Evolutionary conservation across 2,329 filamentous ascomycete genomes (phyloP).

Genomic region (Scedosporium minutisporum): DNA sequence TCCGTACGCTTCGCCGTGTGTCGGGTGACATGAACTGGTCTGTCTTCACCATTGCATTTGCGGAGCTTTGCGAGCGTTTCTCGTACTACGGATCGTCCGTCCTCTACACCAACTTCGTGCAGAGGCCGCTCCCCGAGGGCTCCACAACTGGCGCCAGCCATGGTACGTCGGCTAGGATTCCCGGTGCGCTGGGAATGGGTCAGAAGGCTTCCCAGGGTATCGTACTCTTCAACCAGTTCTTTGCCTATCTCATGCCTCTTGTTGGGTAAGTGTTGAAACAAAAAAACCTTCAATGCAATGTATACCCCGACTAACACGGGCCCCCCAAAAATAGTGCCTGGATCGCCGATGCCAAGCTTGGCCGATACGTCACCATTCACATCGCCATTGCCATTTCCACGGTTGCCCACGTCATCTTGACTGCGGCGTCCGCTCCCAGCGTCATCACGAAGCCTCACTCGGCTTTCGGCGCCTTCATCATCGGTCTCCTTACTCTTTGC

Average conservation of each 20-base stretch:
- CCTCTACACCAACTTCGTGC: slow-evolving; percentile 59
- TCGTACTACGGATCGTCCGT: slow-evolving; percentile 66
- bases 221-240: slow-evolving; percentile 49
- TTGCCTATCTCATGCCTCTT: slow-evolving; percentile 51
- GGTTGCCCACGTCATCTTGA: slow-evolving; percentile 56
- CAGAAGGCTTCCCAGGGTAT: slow-evolving; percentile 42
- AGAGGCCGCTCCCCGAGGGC: slow-evolving; percentile 40
- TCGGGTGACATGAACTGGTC: slow-evolving; percentile 55
- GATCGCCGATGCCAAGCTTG: slow-evolving; percentile 60
- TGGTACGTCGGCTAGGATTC: slow-evolving; percentile 20
- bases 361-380: slow-evolving; percentile 65
- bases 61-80: slow-evolving; percentile 68
- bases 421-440: slow-evolving; percentile 52
- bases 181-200: slow-evolving; percentile 49
- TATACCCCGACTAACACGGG: slow-evolving; percentile 4
- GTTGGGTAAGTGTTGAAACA: slow-evolving; percentile 33
- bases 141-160: slow-evolving; percentile 43
- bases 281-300: too few species aligned
- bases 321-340: slow-evolving; percentile 25
- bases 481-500: slow-evolving; percentile 46
- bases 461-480: slow-evolving; percentile 57
- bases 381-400: slow-evolving; percentile 56
- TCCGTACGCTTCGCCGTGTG: slow-evolving; percentile 50
- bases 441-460: slow-evolving; percentile 49
- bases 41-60: slow-evolving; percentile 61